Evolutionary conservation across 1,284 basidiomycete genomes (phyloP), one percentile per base, ranked within the genome.

Genomic region (Melampsora americana): DNA sequence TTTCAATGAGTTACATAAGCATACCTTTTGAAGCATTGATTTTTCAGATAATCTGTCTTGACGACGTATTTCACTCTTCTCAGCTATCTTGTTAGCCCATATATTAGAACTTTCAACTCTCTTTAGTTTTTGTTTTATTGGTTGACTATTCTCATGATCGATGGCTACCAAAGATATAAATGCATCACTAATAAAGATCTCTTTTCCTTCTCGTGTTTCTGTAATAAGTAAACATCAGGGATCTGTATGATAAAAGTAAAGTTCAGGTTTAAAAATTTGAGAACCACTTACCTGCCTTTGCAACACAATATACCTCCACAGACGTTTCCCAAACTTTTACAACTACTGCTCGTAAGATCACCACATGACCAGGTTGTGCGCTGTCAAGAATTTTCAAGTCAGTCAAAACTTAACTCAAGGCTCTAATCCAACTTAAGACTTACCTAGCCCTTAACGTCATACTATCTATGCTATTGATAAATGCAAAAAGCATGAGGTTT

Each of bases 181-280:
- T 20, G 48, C 65, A 59, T 12, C 16, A 16, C 39, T 42, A 16
- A 62, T 32, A 9, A 18, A 39, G 61, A 71, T 23, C 20, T 77
- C 78, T 62, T 79, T 71, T 3, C 78, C 77, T 59, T 79, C 77
- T 71, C 78, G 79, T 0, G 72, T 66, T n/a, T 80, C 79, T 20
- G 69, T 72, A 3, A 79, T 78, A 1, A 78, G 64, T 9, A 77
- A 30, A 28, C 72, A 64, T 14, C n/a, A 32, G 14, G 77, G 77
- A 5, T 23, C 53, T 0, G 44, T 42, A 39, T 79, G 78, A 28
- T 78, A 72, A 46, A 79, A 77, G 68, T 79, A 77, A 71, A 65
- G 28, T 6, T 32, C 28, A 28, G 44, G n/a, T n/a, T 56, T 6
- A 39, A 50, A 18, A 56, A 66, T n/a, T 20, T n/a, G 32, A 11